These are phyloP conservation scores for Quercus robur DNA, from an alignment of 306 rosid genomes.

Conservation along the genomic window DNA sequence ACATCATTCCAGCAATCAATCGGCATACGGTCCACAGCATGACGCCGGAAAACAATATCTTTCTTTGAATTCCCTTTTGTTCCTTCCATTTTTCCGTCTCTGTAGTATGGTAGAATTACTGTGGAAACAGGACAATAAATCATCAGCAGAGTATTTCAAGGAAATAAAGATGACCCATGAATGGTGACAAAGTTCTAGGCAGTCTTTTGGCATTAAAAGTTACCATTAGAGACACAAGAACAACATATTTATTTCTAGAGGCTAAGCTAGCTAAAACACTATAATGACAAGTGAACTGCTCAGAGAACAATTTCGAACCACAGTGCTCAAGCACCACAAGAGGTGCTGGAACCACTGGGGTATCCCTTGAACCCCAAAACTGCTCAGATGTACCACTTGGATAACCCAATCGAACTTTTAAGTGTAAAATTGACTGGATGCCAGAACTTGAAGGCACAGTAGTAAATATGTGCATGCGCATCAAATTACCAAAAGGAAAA, in stretches of 20 bases:
- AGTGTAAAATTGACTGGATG: not conserved
- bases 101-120: constrained; percentile 92
- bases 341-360: too few relatives aligned
- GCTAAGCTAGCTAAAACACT: not conserved
- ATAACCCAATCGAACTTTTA: not conserved
- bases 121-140: constrained; percentile 25
- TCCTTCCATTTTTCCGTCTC: constrained; percentile 45
- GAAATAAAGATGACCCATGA: constrained; percentile 11
- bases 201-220: constrained; percentile 5
- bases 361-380: too few relatives aligned
- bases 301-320: not conserved
- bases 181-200: not conserved
- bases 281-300: not conserved
- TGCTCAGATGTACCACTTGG: constrained; percentile 1
- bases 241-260: not conserved
- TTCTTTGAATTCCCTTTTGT: constrained; percentile 43
- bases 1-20: constrained; percentile 96
- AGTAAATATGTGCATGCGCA: not conserved
- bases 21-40: constrained; percentile 81
- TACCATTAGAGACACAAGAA: constrained; percentile 1
- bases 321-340: too few relatives aligned
- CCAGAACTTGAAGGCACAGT: not conserved
- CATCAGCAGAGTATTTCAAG: constrained; percentile 15
- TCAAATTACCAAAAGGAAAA: not conserved
- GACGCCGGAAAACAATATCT: constrained; percentile 82